Base-by-base conservation (phyloP, 2,329 filamentous ascomycete species). In the Trichoderma atrobrunneum region DNA sequence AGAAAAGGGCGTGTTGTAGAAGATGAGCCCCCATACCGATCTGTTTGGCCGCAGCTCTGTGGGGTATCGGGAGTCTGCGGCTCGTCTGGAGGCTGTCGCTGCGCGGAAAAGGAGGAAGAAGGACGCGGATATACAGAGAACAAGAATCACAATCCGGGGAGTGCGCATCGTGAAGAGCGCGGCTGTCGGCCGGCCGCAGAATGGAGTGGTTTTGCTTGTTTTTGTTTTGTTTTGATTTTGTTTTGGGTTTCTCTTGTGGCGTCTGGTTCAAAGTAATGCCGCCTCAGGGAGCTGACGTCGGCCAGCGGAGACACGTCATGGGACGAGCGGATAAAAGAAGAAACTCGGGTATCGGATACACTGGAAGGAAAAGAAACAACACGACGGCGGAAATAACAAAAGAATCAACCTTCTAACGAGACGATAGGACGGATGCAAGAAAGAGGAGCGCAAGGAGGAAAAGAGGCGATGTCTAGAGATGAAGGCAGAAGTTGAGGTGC, bases 1-100 rank as follows among this genome's bases (percentile, higher is more conserved):
- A 24, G 93, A 94, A 75, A 95, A 93, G 1, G 95, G 91, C 6
- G 90, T 86, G 72, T 90, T 90, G 81, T 93, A 92, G 74, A 91
- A 91, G 81, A 93, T 90, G 74, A 93, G 84, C 51, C 80, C 78
- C 75, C 80, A 80, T 51, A 81, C 74, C 7, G 79, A 78, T 59
- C 76, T 78, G 59, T 74, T 73, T 30, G 76, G 65, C 62, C 73
- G 74, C 64, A 74, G 36, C 39, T 74, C 74, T 56, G 77, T 64
- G 61, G 77, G 75, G 72, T 77, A 76, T 57, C 63, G 72, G 32
- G 76, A 72, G 75, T 75, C 76, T 72, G 76, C 75, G 61, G 76
- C 72, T 68, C 76, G 77, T 34, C 76, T 74, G 65, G 79, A 73
- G n/a, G 86, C 83, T 57, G 81, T 82, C 76, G 89, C 78, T 72